A percentile compares a stretch with the other conserved stretches of the same genome.
Evolutionary conservation across 768 basidiomycete species (phyloP).

Genomic region (Rubroboletus pulcherrimus): DNA sequence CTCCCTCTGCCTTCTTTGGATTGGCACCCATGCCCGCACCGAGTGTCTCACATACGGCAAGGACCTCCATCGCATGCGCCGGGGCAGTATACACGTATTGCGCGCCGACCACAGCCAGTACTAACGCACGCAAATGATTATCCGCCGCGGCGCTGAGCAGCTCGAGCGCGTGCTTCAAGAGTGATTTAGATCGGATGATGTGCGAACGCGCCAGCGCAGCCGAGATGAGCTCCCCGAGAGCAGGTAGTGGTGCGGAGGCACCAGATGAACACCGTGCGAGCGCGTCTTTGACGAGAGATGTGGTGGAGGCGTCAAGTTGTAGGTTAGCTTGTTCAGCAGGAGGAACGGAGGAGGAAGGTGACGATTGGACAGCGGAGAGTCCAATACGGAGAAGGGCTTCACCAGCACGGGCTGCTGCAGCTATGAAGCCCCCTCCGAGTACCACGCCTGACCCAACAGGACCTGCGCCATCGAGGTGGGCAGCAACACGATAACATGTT

Average conservation of each 20-base stretch:
- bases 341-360: not conserved
- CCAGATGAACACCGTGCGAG: constrained; percentile 23
- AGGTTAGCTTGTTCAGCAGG: constrained; percentile 1
- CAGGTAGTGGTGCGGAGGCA: constrained; percentile 18
- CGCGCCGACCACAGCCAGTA: constrained; percentile 63
- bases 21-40: constrained; percentile 61
- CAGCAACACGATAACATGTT: constrained; percentile 62
- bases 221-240: constrained; percentile 16
- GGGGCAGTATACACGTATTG: constrained; percentile 70
- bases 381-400: constrained; percentile 52
- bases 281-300: constrained; percentile 24
- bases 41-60: constrained; percentile 65
- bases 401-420: constrained; percentile 48
- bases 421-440: constrained; percentile 37
- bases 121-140: constrained; percentile 68
- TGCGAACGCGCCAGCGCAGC: constrained; percentile 21
- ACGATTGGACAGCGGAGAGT: constrained; percentile 18
- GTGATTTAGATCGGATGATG: constrained; percentile 31
- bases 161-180: constrained; percentile 57
- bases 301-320: constrained; percentile 16
- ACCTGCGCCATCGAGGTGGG: constrained; percentile 38
- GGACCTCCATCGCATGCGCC: constrained; percentile 64
- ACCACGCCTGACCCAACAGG: constrained; percentile 22
- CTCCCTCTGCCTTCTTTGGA: constrained; percentile 20
- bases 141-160: constrained; percentile 58